Evolutionary conservation across 441 rosid species (phyloP).

Genomic region (Jatropha multifida): DNA sequence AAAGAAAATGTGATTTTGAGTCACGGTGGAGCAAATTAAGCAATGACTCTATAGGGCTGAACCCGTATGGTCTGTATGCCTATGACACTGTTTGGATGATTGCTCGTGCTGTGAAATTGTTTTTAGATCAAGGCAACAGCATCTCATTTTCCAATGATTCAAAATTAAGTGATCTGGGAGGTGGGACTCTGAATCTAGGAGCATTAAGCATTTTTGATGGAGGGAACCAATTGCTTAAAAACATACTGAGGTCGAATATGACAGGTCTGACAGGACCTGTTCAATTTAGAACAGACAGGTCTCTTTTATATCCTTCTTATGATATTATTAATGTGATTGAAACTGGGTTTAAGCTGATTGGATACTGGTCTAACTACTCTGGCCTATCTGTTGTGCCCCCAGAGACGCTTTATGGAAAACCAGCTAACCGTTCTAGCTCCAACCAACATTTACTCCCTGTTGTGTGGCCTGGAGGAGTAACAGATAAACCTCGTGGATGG

Average conservation of each 20-base stretch:
- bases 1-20: slow-evolving; percentile 56
- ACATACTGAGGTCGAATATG: slow-evolving; percentile 58
- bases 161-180: slow-evolving; percentile 41
- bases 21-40: slow-evolving; percentile 64
- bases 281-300: slow-evolving; percentile 56
- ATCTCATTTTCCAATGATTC: slow-evolving; percentile 68
- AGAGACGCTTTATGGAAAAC: slow-evolving; percentile 56
- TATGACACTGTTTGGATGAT: slow-evolving; percentile 95
- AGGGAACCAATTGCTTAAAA: slow-evolving; percentile 56
- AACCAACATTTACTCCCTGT: slow-evolving; percentile 60
- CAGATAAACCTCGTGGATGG: slow-evolving; percentile 85
- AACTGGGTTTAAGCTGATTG: slow-evolving; percentile 47
- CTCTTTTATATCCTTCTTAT: slow-evolving; percentile 59
- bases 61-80: slow-evolving; percentile 71
- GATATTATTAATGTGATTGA: slow-evolving; percentile 66
- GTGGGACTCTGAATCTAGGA: slow-evolving; percentile 60
- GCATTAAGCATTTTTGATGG: slow-evolving; percentile 74
- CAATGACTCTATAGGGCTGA: slow-evolving; percentile 63
- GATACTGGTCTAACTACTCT: slow-evolving; percentile 92
- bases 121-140: slow-evolving; percentile 60
- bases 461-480: slow-evolving; percentile 84
- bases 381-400: slow-evolving; percentile 73
- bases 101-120: slow-evolving; percentile 65
- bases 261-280: slow-evolving; percentile 74
- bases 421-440: slow-evolving; percentile 67